These are phyloP conservation scores for Starmerella gropengiesseri DNA, from an alignment of 805 yeast species.

Conservation along the genomic window DNA sequence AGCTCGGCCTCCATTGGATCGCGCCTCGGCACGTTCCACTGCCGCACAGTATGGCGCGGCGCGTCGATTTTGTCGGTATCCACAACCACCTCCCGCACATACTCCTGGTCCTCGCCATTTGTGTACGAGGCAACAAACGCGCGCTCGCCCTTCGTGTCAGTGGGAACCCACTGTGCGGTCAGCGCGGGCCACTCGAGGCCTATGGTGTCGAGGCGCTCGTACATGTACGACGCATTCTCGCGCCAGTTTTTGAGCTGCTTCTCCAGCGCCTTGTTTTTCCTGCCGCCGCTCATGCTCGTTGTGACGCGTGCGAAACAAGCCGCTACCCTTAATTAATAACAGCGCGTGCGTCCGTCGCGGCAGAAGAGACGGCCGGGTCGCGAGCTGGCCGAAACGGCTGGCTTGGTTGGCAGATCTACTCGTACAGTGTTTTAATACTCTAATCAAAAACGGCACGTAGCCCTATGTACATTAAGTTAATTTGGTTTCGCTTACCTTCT, in stretches of 20 bases:
- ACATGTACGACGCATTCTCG: conserved; percentile 19
- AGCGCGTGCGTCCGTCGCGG: too few species aligned
- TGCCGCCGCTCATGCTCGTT: background rate
- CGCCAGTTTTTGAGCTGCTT: conserved; percentile 18
- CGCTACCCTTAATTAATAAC: background rate
- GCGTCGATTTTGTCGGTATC: conserved; percentile 12
- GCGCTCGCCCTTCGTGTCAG: conserved; percentile 8
- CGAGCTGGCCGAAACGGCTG: too few species aligned
- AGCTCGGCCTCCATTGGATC: background rate
- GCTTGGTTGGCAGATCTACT: too few species aligned
- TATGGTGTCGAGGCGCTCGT: conserved; percentile 19
- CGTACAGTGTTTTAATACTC: too few species aligned
- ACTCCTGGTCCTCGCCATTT: conserved; percentile 16
- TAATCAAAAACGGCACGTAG: too few species aligned
- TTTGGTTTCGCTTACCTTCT: too few species aligned
- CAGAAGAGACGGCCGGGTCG: too few species aligned
- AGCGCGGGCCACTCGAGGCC: conserved; percentile 19
- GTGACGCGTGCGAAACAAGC: background rate
- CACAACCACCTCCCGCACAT: conserved; percentile 16
- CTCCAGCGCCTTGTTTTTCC: conserved; percentile 8
- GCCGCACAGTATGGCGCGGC: conserved; percentile 7
- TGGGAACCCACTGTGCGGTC: conserved; percentile 16
- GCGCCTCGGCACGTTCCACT: conserved; percentile 11
- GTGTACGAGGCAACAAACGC: conserved; percentile 22
- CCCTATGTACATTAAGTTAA: too few species aligned